Percentiles rank a stretch among this genome's conserved stretches.
phyloP scores from a whole-genome alignment of 1,284 basidiomycete genomes.

The Trametes polyzona region DNA sequence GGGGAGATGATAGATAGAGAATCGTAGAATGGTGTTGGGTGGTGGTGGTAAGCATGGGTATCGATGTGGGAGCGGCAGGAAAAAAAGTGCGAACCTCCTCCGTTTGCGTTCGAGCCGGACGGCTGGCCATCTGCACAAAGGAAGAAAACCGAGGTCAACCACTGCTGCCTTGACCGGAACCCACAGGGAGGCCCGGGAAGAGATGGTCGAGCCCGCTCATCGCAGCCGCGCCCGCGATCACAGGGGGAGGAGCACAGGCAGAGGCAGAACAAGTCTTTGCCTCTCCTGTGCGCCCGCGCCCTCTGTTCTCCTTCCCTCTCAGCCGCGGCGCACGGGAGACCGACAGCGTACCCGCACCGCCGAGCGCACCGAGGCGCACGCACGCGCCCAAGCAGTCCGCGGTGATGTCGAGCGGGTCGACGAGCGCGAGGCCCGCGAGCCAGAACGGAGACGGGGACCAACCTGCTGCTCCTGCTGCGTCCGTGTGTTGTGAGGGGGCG shows the following conservation, averaged over 20 bases:
- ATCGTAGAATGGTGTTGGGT: not conserved
- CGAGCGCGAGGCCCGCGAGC: constrained; percentile 57
- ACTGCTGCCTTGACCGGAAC: constrained; percentile 5
- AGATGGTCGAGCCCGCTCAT: constrained; percentile 26
- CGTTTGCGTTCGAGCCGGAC: constrained; percentile 28
- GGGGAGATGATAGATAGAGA: not conserved
- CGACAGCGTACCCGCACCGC: not conserved
- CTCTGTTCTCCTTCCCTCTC: not conserved
- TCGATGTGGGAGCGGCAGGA: not conserved
- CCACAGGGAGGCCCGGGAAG: constrained; percentile 21
- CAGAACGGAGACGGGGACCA: constrained; percentile 49
- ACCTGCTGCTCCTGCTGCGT: constrained; percentile 49
- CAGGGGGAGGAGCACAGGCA: too few relatives aligned
- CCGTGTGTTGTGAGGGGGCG: too few relatives aligned
- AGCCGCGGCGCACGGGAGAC: not conserved
- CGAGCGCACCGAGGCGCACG: not conserved
- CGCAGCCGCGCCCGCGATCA: constrained; percentile 3
- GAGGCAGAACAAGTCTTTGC: too few relatives aligned
- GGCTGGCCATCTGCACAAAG: constrained; percentile 38
- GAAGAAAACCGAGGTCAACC: constrained; percentile 38
- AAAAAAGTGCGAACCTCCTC: constrained; percentile 38
- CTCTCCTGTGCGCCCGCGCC: not conserved
- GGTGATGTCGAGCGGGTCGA: constrained; percentile 60
- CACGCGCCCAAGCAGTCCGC: constrained; percentile 46
- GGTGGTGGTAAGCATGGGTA: not conserved